These are phyloP conservation scores for Syzygium aromaticum DNA, from an alignment of 345 rosid species.

Conservation along the genomic window DNA sequence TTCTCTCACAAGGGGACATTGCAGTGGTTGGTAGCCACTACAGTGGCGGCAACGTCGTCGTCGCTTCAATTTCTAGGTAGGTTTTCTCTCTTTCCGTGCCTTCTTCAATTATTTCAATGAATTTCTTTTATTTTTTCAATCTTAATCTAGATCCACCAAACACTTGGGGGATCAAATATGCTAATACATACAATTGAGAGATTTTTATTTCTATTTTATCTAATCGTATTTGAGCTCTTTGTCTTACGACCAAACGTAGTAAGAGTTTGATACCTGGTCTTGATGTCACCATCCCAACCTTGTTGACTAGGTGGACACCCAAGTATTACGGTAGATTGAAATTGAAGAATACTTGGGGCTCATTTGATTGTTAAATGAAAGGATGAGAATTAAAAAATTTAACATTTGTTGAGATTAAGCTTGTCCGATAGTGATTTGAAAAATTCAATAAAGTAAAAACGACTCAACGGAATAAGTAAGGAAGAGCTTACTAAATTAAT, in stretches of 20 bases:
- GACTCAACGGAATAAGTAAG: neutral
- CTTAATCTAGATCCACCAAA: neutral
- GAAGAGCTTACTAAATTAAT: neutral
- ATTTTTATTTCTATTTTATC: neutral
- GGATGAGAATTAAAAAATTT: fast-evolving
- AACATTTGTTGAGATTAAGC: neutral
- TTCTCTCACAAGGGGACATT: neutral
- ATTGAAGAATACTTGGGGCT: neutral
- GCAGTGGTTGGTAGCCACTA: neutral
- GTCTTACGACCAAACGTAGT: neutral
- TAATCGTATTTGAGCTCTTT: fast-evolving
- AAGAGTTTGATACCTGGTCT: neutral
- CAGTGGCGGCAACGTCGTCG: too few species aligned
- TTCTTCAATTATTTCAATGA: neutral
- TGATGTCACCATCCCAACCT: fast-evolving
- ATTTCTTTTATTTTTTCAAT: neutral
- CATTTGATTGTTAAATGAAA: neutral
- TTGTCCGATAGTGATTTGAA: neutral
- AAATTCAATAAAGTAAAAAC: neutral
- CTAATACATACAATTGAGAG: neutral
- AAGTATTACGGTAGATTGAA: neutral
- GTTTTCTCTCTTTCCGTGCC: neutral
- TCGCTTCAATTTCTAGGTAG: neutral
- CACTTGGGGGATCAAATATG: neutral
- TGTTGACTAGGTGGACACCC: neutral